Conservation (phyloP, 306 rosid genomes). For the Quercus rubra region DNA sequence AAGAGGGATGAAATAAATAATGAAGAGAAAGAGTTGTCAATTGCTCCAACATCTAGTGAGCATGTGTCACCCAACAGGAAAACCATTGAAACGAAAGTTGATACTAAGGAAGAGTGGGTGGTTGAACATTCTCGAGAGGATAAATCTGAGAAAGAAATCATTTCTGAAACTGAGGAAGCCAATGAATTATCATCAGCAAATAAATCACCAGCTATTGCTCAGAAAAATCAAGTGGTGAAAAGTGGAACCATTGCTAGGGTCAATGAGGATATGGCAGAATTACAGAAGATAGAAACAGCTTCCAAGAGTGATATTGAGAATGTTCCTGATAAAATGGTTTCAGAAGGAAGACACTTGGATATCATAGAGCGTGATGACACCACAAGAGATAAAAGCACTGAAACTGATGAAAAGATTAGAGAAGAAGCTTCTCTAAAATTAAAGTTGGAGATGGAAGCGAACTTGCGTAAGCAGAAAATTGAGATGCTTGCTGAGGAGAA, state of each 20-base stretch:
- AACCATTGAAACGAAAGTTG: conserved; percentile 28
- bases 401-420: conserved; percentile 23
- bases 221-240: conserved; percentile 24
- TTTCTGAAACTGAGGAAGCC: conserved; percentile 30
- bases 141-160: conserved; percentile 29
- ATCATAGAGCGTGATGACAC: neutral
- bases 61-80: conserved; percentile 18
- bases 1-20: conserved; percentile 34
- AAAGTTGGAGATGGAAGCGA: conserved; percentile 61
- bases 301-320: conserved; percentile 21
- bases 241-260: conserved; percentile 26
- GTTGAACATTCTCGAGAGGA: conserved; percentile 34
- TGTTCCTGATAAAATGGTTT: conserved; percentile 28
- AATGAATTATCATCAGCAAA: conserved; percentile 31
- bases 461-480: conserved; percentile 48
- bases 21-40: conserved; percentile 43
- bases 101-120: conserved; percentile 27
- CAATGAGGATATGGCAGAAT: conserved; percentile 30
- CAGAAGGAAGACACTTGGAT: neutral
- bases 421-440: conserved; percentile 45
- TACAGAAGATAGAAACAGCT: conserved; percentile 26
- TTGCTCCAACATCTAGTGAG: conserved; percentile 44
- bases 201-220: conserved; percentile 21
- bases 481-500: conserved; percentile 63
- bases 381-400: conserved; percentile 17